Percentiles rank a stretch among this genome's conserved stretches.
Evolutionary conservation across 805 yeast genomes (phyloP).

Genomic region (Phaffomyces thermotolerans): DNA sequence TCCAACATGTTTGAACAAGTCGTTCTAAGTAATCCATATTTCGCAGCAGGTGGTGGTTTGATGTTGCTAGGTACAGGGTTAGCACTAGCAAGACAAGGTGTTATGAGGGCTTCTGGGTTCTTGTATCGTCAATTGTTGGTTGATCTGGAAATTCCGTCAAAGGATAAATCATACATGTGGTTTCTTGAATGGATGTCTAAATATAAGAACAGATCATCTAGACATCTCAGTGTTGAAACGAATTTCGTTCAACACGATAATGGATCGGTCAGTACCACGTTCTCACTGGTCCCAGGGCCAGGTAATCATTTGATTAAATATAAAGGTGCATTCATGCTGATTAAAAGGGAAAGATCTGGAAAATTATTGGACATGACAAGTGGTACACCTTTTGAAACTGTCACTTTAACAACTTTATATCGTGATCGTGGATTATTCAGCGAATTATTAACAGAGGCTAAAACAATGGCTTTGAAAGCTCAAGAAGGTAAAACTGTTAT

Average conservation of each 20-base stretch:
- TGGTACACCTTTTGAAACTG: constrained; percentile 94
- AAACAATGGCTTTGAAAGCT: constrained; percentile 67
- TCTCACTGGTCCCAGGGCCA: constrained; percentile 93
- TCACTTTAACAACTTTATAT: constrained; percentile 85
- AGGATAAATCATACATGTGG: constrained; percentile 92
- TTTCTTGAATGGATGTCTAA: constrained; percentile 94
- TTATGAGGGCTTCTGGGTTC: constrained; percentile 55
- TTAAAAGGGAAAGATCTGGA: constrained; percentile 86
- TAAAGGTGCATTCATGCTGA: constrained; percentile 80
- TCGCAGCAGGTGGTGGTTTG: constrained; percentile 97
- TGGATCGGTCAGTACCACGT: constrained; percentile 81
- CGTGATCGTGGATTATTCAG: constrained; percentile 67
- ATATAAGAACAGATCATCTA: constrained; percentile 62
- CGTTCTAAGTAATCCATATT: constrained; percentile 77
- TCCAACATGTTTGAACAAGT: constrained; percentile 41
- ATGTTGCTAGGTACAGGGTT: constrained; percentile 91
- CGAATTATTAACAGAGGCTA: constrained; percentile 76
- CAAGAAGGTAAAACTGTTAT: constrained; percentile 92
- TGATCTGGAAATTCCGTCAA: constrained; percentile 87
- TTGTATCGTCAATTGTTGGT: constrained; percentile 79
- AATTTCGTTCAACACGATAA: constrained; percentile 82
- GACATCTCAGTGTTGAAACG: constrained; percentile 90
- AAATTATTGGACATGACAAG: constrained; percentile 80
- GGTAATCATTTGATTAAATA: constrained; percentile 87
- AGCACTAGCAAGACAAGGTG: constrained; percentile 68